These are phyloP conservation scores for Ustanciosporium gigantosporum DNA, from an alignment of 1,284 basidiomycete species.

Conservation along the genomic window DNA sequence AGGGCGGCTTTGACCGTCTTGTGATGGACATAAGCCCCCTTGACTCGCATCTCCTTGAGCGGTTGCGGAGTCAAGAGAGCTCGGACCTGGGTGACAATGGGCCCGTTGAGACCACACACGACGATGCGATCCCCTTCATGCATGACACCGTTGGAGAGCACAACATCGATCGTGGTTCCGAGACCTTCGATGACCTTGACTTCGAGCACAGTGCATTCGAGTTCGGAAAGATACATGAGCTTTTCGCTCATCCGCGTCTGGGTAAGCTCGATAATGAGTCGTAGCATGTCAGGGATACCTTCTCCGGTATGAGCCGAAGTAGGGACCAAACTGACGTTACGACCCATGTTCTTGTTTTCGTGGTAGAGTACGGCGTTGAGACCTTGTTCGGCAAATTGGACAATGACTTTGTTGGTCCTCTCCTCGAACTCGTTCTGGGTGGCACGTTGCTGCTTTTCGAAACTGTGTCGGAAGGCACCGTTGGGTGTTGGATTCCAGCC, in stretches of 20 bases:
- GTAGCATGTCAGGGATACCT: constrained; percentile 99
- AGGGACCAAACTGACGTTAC: constrained; percentile 93
- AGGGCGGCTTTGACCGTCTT: constrained; percentile 97
- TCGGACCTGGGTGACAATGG: constrained; percentile 92
- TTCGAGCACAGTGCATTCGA: constrained; percentile 98
- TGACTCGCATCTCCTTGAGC: constrained; percentile 91
- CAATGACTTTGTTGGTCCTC: constrained; percentile 79
- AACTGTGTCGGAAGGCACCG: constrained; percentile 86
- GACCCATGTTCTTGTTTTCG: constrained; percentile 93
- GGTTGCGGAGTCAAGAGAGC: constrained; percentile 96
- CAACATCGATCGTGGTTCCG: constrained; percentile 96
- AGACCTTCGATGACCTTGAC: constrained; percentile 99
- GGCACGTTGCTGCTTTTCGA: constrained; percentile 78
- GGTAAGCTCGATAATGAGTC: constrained; percentile 93
- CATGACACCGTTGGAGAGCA: constrained; percentile 92
- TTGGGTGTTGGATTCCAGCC: constrained; percentile 91
- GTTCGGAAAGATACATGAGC: constrained; percentile 96
- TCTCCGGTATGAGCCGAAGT: constrained; percentile 98
- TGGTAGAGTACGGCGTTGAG: constrained; percentile 95
- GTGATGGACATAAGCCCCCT: constrained; percentile 97
- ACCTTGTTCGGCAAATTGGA: constrained; percentile 96
- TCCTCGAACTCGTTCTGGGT: constrained; percentile 93
- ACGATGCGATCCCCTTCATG: constrained; percentile 93
- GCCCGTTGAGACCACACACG: constrained; percentile 94
- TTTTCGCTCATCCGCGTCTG: constrained; percentile 97